Base-by-base conservation (phyloP, 257 asterid species). In the Agastache rugosa region DNA sequence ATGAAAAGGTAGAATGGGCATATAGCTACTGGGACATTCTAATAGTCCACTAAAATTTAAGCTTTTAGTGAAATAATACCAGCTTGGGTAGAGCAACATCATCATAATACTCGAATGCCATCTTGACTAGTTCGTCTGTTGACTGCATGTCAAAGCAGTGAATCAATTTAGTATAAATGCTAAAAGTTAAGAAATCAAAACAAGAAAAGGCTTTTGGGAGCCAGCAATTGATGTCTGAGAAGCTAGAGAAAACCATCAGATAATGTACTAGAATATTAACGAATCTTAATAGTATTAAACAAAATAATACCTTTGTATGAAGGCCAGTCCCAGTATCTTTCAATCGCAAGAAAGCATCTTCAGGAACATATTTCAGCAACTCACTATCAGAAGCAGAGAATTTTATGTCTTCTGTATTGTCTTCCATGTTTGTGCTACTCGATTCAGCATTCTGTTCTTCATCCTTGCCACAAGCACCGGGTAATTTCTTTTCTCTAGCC, bases 11-110 rank as follows among this genome's bases (percentile, higher is more conserved):
- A 14, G 59, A 60, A 27, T 39, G 63, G 51, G 68, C 39, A 29
- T 72, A 64, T 61, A 25, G 59, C 63, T n/a, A 34, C 41, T 34
- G 56, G 31, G 66, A 47, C 20, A 77, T 71, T 53, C 56, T 55
- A 72, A 54, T 14, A 59, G 1, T 41, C 65, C 69, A 35, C 22
- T 66, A 69, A 8, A 62, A 63, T 34, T 60, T 74, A 54, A 76
- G 56, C 70, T 55, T 53, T 37, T 44, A 68, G 73, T 54, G 27
- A 76, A 77, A 73, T 51, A n/a, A 69, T 89, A 95, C 99, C 98
- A 95, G 93, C 83, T 92, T 95, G 45, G 96, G 99, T 81, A 95
- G 81, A 83, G 98, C 96, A 85, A 92, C 88, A 69, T 89, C 97
- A 75, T 89, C 91, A 78, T 92, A 95, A 75, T 89, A 89, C 84